These are phyloP conservation scores for Mycena pura DNA, from an alignment of 768 basidiomycete species.

Conservation along the genomic window DNA sequence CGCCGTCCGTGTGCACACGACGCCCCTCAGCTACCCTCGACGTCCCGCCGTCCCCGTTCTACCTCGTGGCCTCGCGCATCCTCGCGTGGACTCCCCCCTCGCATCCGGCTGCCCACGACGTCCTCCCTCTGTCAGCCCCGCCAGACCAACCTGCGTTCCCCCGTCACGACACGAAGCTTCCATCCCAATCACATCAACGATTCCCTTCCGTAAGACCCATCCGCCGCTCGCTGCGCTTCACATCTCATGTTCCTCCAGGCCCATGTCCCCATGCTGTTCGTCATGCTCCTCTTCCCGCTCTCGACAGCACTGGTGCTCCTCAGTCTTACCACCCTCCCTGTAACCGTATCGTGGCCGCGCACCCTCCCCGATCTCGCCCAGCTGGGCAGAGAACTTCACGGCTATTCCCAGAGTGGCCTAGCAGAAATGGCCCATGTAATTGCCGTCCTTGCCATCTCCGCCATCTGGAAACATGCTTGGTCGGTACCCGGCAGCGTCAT, in stretches of 20 bases:
- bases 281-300: slow-evolving; percentile 63
- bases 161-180: neutral
- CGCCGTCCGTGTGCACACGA: slow-evolving; percentile 25
- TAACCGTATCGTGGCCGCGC: slow-evolving; percentile 78
- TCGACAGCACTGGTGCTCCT: slow-evolving; percentile 75
- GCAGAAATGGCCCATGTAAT: slow-evolving; percentile 77
- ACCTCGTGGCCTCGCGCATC: slow-evolving; percentile 55
- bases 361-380: slow-evolving; percentile 78
- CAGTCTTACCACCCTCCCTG: slow-evolving; percentile 80
- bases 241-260: slow-evolving; percentile 33
- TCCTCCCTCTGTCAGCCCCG: slow-evolving; percentile 63
- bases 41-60: slow-evolving; percentile 47
- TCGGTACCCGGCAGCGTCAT: slow-evolving; percentile 94
- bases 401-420: slow-evolving; percentile 75
- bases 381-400: slow-evolving; percentile 76
- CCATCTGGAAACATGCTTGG: slow-evolving; percentile 97
- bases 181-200: slow-evolving; percentile 15
- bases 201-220: slow-evolving; percentile 41
- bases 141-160: slow-evolving; percentile 45
- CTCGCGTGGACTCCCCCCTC: slow-evolving; percentile 59
- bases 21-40: slow-evolving; percentile 19
- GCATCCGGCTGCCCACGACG: slow-evolving; percentile 55
- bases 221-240: slow-evolving; percentile 11
- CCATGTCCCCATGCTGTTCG: slow-evolving; percentile 48
- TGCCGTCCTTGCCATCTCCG: slow-evolving; percentile 81